Evolutionary conservation across 2,329 filamentous ascomycete genomes (phyloP).

Genomic region (Colletotrichum lindemuthianum): DNA sequence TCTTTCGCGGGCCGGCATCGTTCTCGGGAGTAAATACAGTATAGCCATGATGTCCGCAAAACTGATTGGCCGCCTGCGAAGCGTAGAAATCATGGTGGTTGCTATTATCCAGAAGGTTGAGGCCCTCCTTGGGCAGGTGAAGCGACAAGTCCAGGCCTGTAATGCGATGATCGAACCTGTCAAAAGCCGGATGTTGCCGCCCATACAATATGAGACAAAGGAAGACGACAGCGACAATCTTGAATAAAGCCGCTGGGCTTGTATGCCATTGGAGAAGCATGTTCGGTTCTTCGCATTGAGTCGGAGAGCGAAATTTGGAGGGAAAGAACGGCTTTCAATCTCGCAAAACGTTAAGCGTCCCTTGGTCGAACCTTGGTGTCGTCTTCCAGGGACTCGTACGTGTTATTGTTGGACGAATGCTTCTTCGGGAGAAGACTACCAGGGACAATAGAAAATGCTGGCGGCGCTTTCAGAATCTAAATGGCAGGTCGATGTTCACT

Average conservation of each 20-base stretch:
- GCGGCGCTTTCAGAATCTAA: too few species aligned
- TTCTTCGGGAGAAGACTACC: too few species aligned
- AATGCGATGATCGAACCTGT: constrained; percentile 32
- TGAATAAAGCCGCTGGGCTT: constrained; percentile 19
- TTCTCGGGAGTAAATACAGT: constrained; percentile 41
- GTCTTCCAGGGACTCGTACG: too few species aligned
- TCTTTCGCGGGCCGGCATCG: constrained; percentile 51
- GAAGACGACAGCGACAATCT: constrained; percentile 12
- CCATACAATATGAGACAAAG: constrained; percentile 23
- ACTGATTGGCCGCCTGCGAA: constrained; percentile 41
- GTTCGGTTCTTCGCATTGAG: background rate
- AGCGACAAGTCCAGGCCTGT: constrained; percentile 23
- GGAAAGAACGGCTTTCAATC: background rate
- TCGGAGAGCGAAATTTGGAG: background rate
- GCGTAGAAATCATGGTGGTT: constrained; percentile 40
- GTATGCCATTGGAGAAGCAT: constrained; percentile 31
- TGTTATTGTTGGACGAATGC: too few species aligned
- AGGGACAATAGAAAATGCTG: too few species aligned
- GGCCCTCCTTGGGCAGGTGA: constrained; percentile 20
- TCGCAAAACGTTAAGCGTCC: too few species aligned
- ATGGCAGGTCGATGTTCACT: too few species aligned
- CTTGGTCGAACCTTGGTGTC: too few species aligned
- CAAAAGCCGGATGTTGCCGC: constrained; percentile 32
- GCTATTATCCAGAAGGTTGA: constrained; percentile 17
- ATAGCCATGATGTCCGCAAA: constrained; percentile 48